These are phyloP conservation scores for Sanghuangporus baumii DNA, from an alignment of 1,284 basidiomycete genomes.

Conservation along the genomic window DNA sequence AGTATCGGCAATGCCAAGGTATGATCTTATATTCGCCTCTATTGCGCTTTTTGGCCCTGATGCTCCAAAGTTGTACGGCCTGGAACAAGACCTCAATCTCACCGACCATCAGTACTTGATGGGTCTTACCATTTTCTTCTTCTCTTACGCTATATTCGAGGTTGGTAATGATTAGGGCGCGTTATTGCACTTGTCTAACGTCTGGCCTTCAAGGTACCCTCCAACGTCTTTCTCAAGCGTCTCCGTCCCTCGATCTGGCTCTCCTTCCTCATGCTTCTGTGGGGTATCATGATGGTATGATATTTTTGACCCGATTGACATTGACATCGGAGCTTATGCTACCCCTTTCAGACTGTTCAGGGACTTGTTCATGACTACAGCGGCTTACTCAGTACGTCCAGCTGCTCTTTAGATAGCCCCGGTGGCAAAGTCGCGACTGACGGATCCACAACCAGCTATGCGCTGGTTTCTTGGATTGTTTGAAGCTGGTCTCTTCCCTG, in stretches of 20 bases:
- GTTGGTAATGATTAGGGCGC: conserved; percentile 21
- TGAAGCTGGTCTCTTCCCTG: conserved; percentile 67
- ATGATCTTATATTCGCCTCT: conserved; percentile 11
- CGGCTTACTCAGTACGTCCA: conserved; percentile 52
- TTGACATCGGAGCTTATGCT: background rate
- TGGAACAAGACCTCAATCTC: conserved; percentile 50
- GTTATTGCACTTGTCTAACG: no score
- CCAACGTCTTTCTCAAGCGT: conserved; percentile 65
- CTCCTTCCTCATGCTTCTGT: conserved; percentile 56
- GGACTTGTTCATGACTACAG: conserved; percentile 61
- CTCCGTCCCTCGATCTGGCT: conserved; percentile 65
- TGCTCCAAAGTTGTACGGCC: conserved; percentile 43
- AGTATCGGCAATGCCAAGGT: conserved; percentile 81
- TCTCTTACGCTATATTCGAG: conserved; percentile 63
- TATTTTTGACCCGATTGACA: conserved; percentile 15
- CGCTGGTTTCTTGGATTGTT: conserved; percentile 62
- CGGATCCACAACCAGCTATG: conserved; percentile 38
- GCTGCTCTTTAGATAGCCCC: background rate
- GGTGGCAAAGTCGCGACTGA: background rate
- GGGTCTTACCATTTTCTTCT: conserved; percentile 58
- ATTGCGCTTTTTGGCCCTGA: background rate
- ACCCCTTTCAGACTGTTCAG: conserved; percentile 49
- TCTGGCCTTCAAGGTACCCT: conserved; percentile 43
- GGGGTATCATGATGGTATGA: conserved; percentile 67
- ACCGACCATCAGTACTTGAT: conserved; percentile 61